Evolutionary conservation across 1,284 basidiomycete species (phyloP).

Genomic region (Wallemia mellicola): DNA sequence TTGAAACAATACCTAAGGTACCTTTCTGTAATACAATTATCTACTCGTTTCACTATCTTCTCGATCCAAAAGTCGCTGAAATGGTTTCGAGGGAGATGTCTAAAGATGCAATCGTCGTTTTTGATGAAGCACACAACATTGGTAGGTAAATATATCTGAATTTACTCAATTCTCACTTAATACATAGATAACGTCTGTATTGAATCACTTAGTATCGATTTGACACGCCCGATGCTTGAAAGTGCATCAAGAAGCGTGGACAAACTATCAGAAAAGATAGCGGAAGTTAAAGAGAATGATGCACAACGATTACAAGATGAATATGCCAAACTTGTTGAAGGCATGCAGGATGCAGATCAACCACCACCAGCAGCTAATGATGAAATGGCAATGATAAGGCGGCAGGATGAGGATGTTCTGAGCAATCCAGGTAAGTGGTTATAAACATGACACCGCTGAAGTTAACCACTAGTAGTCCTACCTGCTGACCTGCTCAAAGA

Average conservation of each 20-base stretch:
- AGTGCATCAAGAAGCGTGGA: constrained; percentile 68
- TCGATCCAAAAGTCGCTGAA: constrained; percentile 96
- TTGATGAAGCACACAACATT: constrained; percentile 98
- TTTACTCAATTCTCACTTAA: not conserved
- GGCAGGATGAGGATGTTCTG: constrained; percentile 54
- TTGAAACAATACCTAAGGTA: constrained; percentile 27
- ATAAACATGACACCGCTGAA: not conserved
- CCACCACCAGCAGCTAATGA: constrained; percentile 7
- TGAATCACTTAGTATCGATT: constrained; percentile 86
- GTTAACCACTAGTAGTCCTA: constrained; percentile 26
- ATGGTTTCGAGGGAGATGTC: constrained; percentile 94
- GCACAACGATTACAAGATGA: constrained; percentile 85
- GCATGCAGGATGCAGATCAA: constrained; percentile 45
- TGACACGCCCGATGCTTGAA: constrained; percentile 96
- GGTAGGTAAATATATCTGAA: constrained; percentile 22
- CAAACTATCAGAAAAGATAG: constrained; percentile 68
- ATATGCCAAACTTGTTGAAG: constrained; percentile 85
- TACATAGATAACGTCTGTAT: constrained; percentile 82
- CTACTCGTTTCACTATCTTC: constrained; percentile 94
- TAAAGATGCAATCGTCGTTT: constrained; percentile 94
- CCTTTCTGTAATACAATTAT: constrained; percentile 87
- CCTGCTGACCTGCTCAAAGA: constrained; percentile 84
- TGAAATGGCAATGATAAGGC: constrained; percentile 10
- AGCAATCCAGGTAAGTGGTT: constrained; percentile 45
- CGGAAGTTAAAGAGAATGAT: constrained; percentile 87